Evolutionary conservation across 148 eudicot genomes (phyloP).

Genomic region (Fallopia convolvulus): DNA sequence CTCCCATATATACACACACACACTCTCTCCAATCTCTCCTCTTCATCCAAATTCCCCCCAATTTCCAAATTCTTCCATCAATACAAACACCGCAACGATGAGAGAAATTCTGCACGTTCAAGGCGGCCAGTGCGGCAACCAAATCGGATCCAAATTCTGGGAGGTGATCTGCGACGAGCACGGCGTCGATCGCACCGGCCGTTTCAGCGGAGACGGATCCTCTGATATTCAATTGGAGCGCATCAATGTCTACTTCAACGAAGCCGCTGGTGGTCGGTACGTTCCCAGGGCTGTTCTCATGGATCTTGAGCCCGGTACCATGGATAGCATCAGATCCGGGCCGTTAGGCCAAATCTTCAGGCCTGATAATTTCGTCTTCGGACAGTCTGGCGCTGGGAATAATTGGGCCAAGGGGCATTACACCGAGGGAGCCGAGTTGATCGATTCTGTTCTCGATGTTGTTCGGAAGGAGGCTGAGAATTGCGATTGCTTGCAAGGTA

Average conservation of each 20-base stretch:
- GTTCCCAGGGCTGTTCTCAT: constrained; percentile 68
- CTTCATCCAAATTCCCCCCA: not conserved
- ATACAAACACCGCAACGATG: constrained; percentile 16
- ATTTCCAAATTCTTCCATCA: not conserved
- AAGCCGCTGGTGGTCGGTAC: constrained; percentile 55
- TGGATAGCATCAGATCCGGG: constrained; percentile 72
- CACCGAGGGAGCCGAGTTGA: constrained; percentile 76
- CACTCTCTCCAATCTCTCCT: not conserved
- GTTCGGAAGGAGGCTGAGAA: constrained; percentile 82
- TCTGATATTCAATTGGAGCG: constrained; percentile 50
- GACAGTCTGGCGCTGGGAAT: constrained; percentile 77
- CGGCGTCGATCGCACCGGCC: constrained; percentile 44
- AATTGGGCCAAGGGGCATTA: constrained; percentile 83
- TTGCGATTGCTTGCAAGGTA: constrained; percentile 77
- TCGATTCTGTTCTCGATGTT: constrained; percentile 81
- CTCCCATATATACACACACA: not conserved
- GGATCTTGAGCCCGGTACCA: constrained; percentile 85
- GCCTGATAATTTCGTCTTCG: constrained; percentile 72
- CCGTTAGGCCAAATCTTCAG: constrained; percentile 61
- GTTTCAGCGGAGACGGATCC: constrained; percentile 21
- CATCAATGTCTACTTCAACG: constrained; percentile 66
- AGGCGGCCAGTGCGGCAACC: constrained; percentile 82
- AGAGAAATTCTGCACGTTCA: constrained; percentile 40
- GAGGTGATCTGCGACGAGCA: constrained; percentile 76
- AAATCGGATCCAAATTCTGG: constrained; percentile 77